phyloP scores from a whole-genome alignment of 345 rosid genomes.

The Aquilaria sinensis region DNA sequence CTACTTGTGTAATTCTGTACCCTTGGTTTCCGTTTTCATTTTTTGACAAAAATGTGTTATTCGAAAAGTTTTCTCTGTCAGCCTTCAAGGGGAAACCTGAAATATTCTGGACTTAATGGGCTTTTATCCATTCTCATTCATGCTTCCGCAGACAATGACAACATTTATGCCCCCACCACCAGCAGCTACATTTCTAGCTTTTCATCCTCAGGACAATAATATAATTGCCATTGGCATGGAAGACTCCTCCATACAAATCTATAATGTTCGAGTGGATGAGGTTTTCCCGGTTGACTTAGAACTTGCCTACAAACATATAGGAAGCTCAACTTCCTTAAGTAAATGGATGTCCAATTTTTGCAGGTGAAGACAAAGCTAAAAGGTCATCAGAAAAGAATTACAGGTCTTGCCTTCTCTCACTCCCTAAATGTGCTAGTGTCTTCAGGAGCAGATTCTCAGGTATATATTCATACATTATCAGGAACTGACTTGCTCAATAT shows the following conservation, averaged over 20 bases:
- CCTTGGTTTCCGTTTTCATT: no score
- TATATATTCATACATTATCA: not conserved
- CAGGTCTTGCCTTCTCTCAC: conserved; percentile 88
- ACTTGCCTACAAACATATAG: conserved; percentile 8
- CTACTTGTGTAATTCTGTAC: no score
- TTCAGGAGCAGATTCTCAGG: conserved; percentile 90
- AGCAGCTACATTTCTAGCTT: conserved; percentile 77
- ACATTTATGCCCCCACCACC: conserved; percentile 85
- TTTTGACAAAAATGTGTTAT: no score
- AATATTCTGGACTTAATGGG: no score
- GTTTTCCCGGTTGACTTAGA: conserved; percentile 22
- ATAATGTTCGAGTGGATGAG: conserved; percentile 57
- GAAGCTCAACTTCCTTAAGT: no score
- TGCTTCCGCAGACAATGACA: conserved; percentile 46
- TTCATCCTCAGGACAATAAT: conserved; percentile 65
- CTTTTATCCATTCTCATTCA: no score
- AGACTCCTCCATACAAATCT: conserved; percentile 69
- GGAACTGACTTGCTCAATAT: no score
- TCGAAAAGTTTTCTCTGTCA: no score
- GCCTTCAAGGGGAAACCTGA: no score
- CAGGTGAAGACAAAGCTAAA: conserved; percentile 67
- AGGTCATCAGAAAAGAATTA: conserved; percentile 81
- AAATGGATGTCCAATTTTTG: conserved; percentile 6
- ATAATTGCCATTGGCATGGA: conserved; percentile 89
- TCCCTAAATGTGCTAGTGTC: conserved; percentile 65